These are phyloP conservation scores for Gracilaria vermiculophylla DNA, from an alignment of 23 red algal genomes.

Conservation along the genomic window DNA sequence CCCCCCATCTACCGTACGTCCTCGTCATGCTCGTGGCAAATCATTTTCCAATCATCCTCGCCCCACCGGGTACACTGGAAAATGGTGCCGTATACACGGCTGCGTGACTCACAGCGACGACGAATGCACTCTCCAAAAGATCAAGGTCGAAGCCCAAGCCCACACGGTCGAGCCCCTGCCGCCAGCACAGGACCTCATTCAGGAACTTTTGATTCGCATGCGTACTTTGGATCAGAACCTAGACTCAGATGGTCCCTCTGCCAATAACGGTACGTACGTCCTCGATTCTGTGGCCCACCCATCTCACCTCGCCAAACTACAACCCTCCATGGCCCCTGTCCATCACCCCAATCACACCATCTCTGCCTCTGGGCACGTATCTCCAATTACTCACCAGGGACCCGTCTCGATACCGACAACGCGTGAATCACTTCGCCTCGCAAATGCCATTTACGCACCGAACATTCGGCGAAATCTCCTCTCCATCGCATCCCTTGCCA, in stretches of 20 bases:
- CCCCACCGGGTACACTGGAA: not conserved
- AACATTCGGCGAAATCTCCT: not conserved
- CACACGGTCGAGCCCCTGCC: not conserved
- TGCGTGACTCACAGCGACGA: not conserved
- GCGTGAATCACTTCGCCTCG: not conserved
- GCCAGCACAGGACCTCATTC: not conserved
- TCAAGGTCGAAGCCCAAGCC: not conserved
- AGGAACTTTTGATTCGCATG: not conserved
- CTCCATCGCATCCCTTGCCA: not conserved
- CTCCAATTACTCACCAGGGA: not conserved
- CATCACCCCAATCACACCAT: not conserved
- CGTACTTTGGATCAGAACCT: not conserved
- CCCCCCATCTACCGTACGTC: not conserved
- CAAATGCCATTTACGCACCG: not conserved
- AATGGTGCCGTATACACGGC: not conserved
- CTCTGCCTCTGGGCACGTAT: not conserved
- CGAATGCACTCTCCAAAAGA: not conserved
- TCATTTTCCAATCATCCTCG: not conserved
- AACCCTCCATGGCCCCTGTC: not conserved
- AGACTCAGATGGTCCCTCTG: too few relatives aligned
- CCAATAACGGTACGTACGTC: not conserved
- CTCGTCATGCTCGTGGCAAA: not conserved
- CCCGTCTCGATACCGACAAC: not conserved
- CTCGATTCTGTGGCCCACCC: slow-evolving; percentile 16
- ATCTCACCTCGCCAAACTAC: not conserved